A percentile compares a stretch with the other conserved stretches of the same genome.
Conservation (phyloP, 2,329 filamentous ascomycete species). For the Apiospora saccharicola region DNA sequence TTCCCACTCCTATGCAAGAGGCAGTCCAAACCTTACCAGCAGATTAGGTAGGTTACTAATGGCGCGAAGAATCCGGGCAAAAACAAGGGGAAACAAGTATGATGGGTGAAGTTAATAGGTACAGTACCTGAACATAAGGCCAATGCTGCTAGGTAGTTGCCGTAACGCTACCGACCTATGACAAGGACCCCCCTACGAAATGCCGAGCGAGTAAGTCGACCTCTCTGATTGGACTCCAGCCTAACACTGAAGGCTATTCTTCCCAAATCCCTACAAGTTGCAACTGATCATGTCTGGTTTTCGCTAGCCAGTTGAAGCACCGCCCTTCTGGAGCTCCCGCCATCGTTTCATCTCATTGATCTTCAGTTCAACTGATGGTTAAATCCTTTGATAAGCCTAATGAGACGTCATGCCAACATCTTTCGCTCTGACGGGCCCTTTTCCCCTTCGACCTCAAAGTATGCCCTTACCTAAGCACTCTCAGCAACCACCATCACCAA, state of each 20-base stretch:
- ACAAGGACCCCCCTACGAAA: background rate
- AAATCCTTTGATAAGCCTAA: background rate
- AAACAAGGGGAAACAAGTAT: background rate
- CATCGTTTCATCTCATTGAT: background rate
- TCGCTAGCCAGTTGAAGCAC: background rate
- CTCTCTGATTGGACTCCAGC: background rate
- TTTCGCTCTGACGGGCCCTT: background rate
- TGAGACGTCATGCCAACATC: slow-evolving; percentile 3
- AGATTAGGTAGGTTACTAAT: too few species aligned
- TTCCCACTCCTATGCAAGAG: background rate
- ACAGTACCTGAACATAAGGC: background rate
- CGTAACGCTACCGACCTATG: background rate
- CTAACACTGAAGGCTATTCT: background rate
- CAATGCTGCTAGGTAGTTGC: slow-evolving; percentile 1
- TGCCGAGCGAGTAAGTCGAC: slow-evolving; percentile 1
- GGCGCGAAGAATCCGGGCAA: background rate
- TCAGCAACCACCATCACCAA: background rate
- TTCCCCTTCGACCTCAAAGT: background rate
- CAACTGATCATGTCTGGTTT: background rate
- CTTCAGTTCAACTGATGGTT: background rate
- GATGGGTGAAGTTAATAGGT: background rate
- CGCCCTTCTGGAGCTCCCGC: background rate
- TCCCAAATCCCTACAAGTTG: background rate
- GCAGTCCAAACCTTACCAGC: background rate
- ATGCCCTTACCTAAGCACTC: background rate